Percentiles rank a stretch among this genome's conserved stretches.
Evolutionary conservation across 108 stramenopile species (phyloP).

Genomic region (Nannochloropsis salina): DNA sequence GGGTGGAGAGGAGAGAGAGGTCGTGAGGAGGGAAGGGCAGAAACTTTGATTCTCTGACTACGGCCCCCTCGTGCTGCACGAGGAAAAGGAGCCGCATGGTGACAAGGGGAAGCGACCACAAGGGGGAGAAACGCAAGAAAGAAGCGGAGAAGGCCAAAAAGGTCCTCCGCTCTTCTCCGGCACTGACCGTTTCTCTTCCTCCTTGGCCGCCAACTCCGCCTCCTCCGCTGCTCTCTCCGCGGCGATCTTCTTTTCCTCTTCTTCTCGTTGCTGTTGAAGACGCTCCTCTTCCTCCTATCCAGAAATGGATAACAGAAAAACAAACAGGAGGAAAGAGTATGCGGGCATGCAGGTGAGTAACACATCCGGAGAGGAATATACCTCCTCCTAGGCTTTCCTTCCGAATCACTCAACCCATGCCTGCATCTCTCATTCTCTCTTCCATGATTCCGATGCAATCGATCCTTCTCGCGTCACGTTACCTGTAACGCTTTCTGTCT

Average conservation of each 20-base stretch:
- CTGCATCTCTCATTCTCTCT: constrained; percentile 45
- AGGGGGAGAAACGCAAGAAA: neutral
- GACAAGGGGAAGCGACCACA: neutral
- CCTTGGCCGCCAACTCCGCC: constrained; percentile 40
- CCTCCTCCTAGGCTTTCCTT: neutral
- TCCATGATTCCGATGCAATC: neutral
- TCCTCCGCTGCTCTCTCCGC: constrained; percentile 47
- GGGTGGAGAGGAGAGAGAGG: neutral
- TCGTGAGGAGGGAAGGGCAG: neutral
- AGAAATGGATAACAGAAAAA: neutral
- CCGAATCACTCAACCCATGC: constrained; percentile 31
- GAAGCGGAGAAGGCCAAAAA: neutral
- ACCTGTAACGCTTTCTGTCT: neutral
- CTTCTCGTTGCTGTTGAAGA: constrained; percentile 48
- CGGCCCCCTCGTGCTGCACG: neutral
- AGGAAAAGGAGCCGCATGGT: neutral
- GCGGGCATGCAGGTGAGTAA: neutral
- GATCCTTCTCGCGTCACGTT: constrained; percentile 7
- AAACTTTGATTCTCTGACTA: neutral
- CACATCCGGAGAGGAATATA: neutral
- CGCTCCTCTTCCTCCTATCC: constrained; percentile 44
- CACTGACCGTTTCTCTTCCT: constrained; percentile 44
- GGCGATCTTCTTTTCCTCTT: constrained; percentile 45
- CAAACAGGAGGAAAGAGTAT: neutral
- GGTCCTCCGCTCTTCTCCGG: neutral